phyloP scores from a whole-genome alignment of 163 green algal species.

The Smithsoniella earleae region DNA sequence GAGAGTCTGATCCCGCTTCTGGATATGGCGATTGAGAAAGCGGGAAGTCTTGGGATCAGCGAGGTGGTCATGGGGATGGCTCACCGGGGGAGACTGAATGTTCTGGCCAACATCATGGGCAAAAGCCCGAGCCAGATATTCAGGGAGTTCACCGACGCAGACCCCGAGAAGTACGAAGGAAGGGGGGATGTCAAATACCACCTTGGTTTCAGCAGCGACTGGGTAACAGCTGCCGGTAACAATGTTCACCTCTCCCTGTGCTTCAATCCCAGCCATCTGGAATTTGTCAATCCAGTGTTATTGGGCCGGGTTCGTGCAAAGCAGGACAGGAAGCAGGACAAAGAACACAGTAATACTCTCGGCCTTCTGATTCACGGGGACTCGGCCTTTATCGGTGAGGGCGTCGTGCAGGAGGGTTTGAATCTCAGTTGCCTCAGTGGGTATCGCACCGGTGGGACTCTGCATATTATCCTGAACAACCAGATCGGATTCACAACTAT shows the following conservation, averaged over 20 bases:
- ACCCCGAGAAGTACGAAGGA: no score
- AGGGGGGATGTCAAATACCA: slow-evolving; percentile 82
- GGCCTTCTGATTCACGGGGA: slow-evolving; percentile 67
- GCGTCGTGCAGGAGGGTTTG: slow-evolving; percentile 54
- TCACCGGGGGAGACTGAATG: slow-evolving; percentile 58
- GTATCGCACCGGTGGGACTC: slow-evolving; percentile 60
- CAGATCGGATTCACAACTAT: slow-evolving; percentile 76
- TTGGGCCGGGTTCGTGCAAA: slow-evolving; percentile 60
- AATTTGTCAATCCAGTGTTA: slow-evolving; percentile 61
- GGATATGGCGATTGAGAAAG: slow-evolving; percentile 35
- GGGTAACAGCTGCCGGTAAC: no score
- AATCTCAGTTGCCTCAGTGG: slow-evolving; percentile 55
- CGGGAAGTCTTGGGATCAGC: slow-evolving; percentile 35
- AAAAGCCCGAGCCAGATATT: slow-evolving; percentile 58
- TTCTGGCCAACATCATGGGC: slow-evolving; percentile 62
- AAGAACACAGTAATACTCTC: no score
- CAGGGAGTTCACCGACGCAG: no score
- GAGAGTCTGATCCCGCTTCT: slow-evolving; percentile 51
- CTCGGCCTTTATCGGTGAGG: slow-evolving; percentile 61
- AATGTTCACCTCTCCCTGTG: slow-evolving; percentile 53
- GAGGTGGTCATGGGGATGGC: slow-evolving; percentile 43
- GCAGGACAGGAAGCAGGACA: no score
- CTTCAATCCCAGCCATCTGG: slow-evolving; percentile 66
- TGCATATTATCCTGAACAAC: slow-evolving; percentile 80
- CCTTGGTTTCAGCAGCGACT: slow-evolving; percentile 44